Percentiles rank a stretch among this genome's conserved stretches.
These are phyloP conservation scores for Pythium apleroticum DNA, from an alignment of 352 stramenopile species.

Conservation along the genomic window DNA sequence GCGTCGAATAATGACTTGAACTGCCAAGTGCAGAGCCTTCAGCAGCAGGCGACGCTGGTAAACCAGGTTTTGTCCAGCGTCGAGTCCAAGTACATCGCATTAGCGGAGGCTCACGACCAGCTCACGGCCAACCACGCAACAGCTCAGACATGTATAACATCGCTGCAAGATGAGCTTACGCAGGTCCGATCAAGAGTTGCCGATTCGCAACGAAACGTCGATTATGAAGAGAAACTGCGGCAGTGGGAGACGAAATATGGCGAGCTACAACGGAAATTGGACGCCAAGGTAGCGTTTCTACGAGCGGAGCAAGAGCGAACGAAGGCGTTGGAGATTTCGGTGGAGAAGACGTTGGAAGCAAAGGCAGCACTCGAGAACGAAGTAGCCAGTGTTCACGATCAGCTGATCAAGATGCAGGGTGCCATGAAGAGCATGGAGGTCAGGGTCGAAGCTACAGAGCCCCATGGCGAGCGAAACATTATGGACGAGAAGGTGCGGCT, in stretches of 20 bases:
- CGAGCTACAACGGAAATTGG: slow-evolving; percentile 26
- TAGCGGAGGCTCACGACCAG: slow-evolving; percentile 31
- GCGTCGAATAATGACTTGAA: slow-evolving; percentile 34
- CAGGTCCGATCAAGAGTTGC: slow-evolving; percentile 1
- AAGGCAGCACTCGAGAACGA: slow-evolving; percentile 42
- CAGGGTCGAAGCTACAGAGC: slow-evolving; percentile 34
- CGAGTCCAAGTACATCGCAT: slow-evolving; percentile 39
- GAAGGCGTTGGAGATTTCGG: slow-evolving; percentile 9
- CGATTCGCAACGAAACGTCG: slow-evolving; percentile 5
- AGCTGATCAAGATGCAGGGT: slow-evolving; percentile 47
- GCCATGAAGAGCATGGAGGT: slow-evolving; percentile 48
- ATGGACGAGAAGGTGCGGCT: slow-evolving; percentile 1
- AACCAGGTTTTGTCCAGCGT: slow-evolving; percentile 37
- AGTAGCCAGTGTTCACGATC: slow-evolving; percentile 37
- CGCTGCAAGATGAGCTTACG: slow-evolving; percentile 30
- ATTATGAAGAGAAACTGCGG: slow-evolving; percentile 48
- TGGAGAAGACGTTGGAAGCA: slow-evolving; percentile 31
- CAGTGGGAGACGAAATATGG: slow-evolving; percentile 35
- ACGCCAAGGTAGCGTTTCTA: slow-evolving; percentile 15
- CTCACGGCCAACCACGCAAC: slow-evolving; percentile 34
- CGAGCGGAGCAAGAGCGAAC: slow-evolving; percentile 19
- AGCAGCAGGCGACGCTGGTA: slow-evolving; percentile 39
- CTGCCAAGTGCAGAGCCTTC: slow-evolving; percentile 26
- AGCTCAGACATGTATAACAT: slow-evolving; percentile 34
- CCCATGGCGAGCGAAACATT: neutral